These are phyloP conservation scores for Letharia lupina DNA, from an alignment of 495 filamentous ascomycete genomes.

Conservation along the genomic window DNA sequence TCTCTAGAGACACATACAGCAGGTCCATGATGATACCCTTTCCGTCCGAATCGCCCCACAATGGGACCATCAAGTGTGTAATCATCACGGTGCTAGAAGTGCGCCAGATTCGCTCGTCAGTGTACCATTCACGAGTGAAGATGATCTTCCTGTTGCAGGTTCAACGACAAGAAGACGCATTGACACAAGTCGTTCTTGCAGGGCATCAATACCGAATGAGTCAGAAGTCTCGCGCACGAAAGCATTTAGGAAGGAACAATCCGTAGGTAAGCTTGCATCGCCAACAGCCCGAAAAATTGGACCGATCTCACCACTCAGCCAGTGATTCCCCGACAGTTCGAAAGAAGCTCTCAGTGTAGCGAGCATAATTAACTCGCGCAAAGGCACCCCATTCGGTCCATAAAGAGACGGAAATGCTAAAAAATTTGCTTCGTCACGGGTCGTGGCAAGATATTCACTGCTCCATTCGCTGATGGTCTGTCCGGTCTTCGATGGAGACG, in stretches of 20 bases:
- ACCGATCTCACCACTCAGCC: background rate
- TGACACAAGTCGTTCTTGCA: background rate
- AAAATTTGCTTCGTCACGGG: background rate
- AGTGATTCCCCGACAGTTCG: background rate
- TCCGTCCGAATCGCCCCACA: background rate
- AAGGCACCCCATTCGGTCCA: background rate
- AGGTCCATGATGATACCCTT: background rate
- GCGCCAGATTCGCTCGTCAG: constrained; percentile 1
- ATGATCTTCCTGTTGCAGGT: background rate
- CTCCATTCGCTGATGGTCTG: background rate
- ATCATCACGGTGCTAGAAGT: background rate
- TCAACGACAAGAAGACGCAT: background rate
- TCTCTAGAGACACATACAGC: background rate
- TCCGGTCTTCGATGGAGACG: background rate
- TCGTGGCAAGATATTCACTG: background rate
- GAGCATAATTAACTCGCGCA: background rate
- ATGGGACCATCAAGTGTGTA: no score
- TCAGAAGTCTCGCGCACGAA: background rate
- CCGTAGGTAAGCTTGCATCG: background rate
- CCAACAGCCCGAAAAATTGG: background rate
- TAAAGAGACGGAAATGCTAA: background rate
- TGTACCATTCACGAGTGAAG: background rate
- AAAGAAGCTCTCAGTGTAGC: background rate
- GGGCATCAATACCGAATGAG: background rate
- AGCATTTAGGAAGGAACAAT: background rate